These are phyloP conservation scores for Stephanodiscus minutulus DNA, from an alignment of 108 stramenopile genomes.

Conservation along the genomic window DNA sequence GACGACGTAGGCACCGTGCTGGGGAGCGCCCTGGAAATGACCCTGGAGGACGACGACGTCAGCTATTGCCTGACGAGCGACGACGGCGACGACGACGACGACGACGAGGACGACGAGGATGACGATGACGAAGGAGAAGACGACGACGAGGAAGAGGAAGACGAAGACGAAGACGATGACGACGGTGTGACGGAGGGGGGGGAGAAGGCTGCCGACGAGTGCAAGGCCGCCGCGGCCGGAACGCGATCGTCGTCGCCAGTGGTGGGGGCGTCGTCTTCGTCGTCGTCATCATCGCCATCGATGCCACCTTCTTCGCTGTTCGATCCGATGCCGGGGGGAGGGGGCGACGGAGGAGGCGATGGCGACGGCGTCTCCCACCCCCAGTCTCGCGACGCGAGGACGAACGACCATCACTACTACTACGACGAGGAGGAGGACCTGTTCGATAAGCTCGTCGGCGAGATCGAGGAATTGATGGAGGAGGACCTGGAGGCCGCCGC, in stretches of 20 bases:
- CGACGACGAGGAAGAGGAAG: constrained; percentile 8
- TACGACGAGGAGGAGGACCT: constrained; percentile 22
- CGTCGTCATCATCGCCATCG: too few relatives aligned
- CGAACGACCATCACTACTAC: background rate
- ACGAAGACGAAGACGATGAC: background rate
- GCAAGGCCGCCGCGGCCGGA: too few relatives aligned
- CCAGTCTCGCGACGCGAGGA: background rate
- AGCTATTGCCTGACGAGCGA: constrained; percentile 49
- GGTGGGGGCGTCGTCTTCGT: background rate
- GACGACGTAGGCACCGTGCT: constrained; percentile 20
- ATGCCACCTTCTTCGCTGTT: background rate
- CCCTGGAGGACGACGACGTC: constrained; percentile 45
- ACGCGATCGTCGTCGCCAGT: background rate
- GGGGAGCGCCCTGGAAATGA: background rate
- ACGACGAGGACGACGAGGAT: constrained; percentile 36
- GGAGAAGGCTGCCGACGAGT: constrained; percentile 4
- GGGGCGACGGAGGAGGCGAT: background rate
- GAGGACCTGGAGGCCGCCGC: constrained; percentile 86
- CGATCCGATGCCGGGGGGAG: too few relatives aligned
- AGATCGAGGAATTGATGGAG: constrained; percentile 77
- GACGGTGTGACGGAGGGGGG: background rate
- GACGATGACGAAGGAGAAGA: constrained; percentile 8
- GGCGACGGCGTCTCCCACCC: background rate
- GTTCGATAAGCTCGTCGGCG: constrained; percentile 26
- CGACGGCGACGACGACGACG: constrained; percentile 49